These are phyloP conservation scores for Calocera viscosa DNA, from an alignment of 768 basidiomycete species.

Conservation along the genomic window DNA sequence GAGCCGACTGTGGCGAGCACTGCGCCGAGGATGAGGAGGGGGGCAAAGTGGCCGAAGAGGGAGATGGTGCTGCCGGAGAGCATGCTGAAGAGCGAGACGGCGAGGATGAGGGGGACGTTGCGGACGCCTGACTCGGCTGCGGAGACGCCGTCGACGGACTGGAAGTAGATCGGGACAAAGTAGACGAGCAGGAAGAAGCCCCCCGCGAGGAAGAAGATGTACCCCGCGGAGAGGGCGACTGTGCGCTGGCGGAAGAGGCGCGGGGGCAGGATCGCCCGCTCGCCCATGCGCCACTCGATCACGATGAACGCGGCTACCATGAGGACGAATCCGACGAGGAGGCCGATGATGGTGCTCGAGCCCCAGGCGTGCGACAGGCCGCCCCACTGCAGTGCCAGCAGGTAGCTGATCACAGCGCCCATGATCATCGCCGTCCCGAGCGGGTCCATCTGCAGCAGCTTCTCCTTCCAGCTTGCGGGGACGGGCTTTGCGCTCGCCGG, in stretches of 20 bases:
- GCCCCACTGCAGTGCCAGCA: conserved; percentile 2
- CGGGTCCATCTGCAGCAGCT: not conserved
- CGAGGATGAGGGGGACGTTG: conserved; percentile 10
- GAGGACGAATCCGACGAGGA: not conserved
- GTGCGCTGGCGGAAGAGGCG: not conserved
- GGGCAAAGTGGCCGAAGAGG: conserved; percentile 25
- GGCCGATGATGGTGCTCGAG: not conserved
- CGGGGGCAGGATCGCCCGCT: not conserved
- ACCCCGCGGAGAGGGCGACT: not conserved
- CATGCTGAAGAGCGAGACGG: not conserved
- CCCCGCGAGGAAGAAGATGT: conserved; percentile 4
- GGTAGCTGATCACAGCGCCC: not conserved
- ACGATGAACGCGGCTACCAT: not conserved
- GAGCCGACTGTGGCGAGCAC: conserved; percentile 27
- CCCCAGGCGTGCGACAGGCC: not conserved
- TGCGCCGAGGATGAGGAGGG: conserved; percentile 26
- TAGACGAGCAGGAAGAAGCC: conserved; percentile 2
- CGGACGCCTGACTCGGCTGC: not conserved
- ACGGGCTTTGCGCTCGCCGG: not conserved
- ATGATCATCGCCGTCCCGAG: not conserved
- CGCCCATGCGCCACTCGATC: not conserved
- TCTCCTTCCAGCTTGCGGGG: not conserved
- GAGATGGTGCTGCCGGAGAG: not conserved
- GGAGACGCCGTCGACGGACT: not conserved
- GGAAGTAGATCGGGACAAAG: conserved; percentile 3